Conservation (phyloP, 768 basidiomycete species). For the Boletus reticuloceps region DNA sequence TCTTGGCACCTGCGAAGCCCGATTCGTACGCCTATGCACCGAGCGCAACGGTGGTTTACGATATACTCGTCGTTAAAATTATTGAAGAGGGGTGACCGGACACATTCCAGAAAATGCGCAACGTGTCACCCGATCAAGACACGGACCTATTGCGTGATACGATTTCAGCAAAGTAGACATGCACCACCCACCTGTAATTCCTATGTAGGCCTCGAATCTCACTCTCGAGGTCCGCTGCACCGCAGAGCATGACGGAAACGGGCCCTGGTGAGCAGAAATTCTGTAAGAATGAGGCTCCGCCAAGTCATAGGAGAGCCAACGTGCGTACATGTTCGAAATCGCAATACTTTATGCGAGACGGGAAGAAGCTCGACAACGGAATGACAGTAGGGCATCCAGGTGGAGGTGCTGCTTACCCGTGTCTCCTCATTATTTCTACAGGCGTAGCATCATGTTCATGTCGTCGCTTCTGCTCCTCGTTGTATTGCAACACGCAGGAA, state of each 20-base stretch:
- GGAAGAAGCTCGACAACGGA: conserved; percentile 13
- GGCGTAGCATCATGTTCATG: conserved; percentile 28
- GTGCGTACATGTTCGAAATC: conserved; percentile 18
- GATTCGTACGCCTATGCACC: conserved; percentile 16
- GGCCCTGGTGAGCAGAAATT: conserved; percentile 8
- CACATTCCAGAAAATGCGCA: conserved; percentile 25
- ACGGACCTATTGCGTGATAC: conserved; percentile 10
- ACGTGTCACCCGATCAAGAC: conserved; percentile 24
- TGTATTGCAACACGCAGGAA: conserved; percentile 25
- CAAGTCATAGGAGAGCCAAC: conserved; percentile 18
- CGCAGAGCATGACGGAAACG: conserved; percentile 23
- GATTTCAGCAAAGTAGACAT: conserved; percentile 16
- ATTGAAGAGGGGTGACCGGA: conserved; percentile 4
- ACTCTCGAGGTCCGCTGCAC: conserved; percentile 11
- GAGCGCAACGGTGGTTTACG: conserved; percentile 19
- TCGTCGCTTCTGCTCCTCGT: conserved; percentile 24
- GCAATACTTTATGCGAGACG: conserved; percentile 21
- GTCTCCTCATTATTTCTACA: conserved; percentile 22
- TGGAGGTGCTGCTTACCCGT: conserved; percentile 20
- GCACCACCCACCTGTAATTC: conserved; percentile 24
- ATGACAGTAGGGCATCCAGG: conserved; percentile 7
- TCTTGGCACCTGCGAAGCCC: conserved; percentile 16
- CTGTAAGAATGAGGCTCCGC: conserved; percentile 18
- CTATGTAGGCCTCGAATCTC: conserved; percentile 19
- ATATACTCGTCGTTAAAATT: conserved; percentile 11